Evolutionary conservation across 2,329 filamentous ascomycete genomes (phyloP), one percentile per base, ranked within the genome.

Genomic region (Geosmithia morbida): DNA sequence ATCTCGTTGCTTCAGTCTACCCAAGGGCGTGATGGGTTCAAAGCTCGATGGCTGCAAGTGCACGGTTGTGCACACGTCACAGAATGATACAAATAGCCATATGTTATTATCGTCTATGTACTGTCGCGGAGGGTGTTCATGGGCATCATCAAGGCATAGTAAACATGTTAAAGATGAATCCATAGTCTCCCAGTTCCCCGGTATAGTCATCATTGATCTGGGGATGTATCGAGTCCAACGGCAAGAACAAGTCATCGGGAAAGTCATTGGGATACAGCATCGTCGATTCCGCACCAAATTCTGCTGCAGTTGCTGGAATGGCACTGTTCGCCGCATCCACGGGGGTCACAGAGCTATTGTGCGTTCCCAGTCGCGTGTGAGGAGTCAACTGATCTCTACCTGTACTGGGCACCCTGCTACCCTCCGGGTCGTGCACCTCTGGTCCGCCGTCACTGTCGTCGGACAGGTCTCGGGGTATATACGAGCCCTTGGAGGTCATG

Each of bases 191-290:
- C 18, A 47, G n/a, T 19, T 49, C 48, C 16, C 44, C 40, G 17
- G 44, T 20, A 39, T 49, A 46, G 6, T 41, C 46, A 22, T 46
- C 44, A 16, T 49, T 44, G n/a, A 46, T 44, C 26, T 46, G 48
- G 44, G 46, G 46, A 20, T 49, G 41, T 8, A 49, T 46, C 14
- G 48, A 44, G 39, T 44, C 45, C 48, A 44, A 49, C 22, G 41
- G 41, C 17, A 46, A 33, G 11, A 33, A 42, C 41, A 40, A 16
- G 26, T 33, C 17, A 26, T 26, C 22, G 22, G 22, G 22, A 26
- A 5, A 26, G 29, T 11, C 19, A 14, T 18, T 37, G 19, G 19
- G 13, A 30, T 33, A 13, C 42, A 48, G 19, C 14, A 18, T 33
- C 7, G 16, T n/a, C 17, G 20, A 16, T n/a, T 18, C 39, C 11